Percentiles rank a stretch among this genome's conserved stretches.
Evolutionary conservation across 2,329 filamentous ascomycete genomes (phyloP).

Genomic region (Epichloe scottii): DNA sequence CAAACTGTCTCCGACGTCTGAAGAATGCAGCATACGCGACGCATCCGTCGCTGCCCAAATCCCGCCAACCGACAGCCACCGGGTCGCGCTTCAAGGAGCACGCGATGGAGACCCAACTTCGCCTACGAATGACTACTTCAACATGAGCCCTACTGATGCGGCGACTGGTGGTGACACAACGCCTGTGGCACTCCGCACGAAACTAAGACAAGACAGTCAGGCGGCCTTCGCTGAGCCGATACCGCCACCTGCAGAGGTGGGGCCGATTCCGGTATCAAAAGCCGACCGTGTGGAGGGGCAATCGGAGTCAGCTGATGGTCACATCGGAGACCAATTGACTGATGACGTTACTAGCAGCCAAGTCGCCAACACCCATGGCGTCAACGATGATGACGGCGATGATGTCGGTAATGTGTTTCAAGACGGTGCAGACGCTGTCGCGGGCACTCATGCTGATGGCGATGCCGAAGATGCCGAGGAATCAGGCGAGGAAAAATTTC

Average conservation of each 20-base stretch:
- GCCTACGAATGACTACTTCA: slow-evolving; percentile 9
- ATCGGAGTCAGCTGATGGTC: slow-evolving; percentile 26
- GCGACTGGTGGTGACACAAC: slow-evolving; percentile 3
- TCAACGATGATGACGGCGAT: slow-evolving; percentile 12
- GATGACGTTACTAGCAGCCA: not conserved
- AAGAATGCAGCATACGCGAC: slow-evolving; percentile 13
- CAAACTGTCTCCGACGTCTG: slow-evolving; percentile 25
- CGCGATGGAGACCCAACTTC: slow-evolving; percentile 1
- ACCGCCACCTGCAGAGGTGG: slow-evolving; percentile 12
- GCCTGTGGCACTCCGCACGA: slow-evolving; percentile 8
- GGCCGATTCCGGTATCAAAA: slow-evolving; percentile 12
- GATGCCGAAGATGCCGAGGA: slow-evolving; percentile 33
- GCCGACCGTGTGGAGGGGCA: slow-evolving; percentile 18
- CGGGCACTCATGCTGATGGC: slow-evolving; percentile 4
- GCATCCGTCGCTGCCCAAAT: not conserved
- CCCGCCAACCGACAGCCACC: not conserved
- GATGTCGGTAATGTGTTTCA: slow-evolving; percentile 11
- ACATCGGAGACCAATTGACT: slow-evolving; percentile 23
- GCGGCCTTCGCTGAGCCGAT: slow-evolving; percentile 10
- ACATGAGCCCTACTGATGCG: slow-evolving; percentile 6
- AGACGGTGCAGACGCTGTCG: not conserved
- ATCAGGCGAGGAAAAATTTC: slow-evolving; percentile 77
- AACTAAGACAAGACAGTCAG: slow-evolving; percentile 10
- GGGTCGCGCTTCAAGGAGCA: not conserved
- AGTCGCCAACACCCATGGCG: not conserved